Evolutionary conservation across 108 stramenopile genomes (phyloP).

Genomic region (Nitzschia sp.): DNA sequence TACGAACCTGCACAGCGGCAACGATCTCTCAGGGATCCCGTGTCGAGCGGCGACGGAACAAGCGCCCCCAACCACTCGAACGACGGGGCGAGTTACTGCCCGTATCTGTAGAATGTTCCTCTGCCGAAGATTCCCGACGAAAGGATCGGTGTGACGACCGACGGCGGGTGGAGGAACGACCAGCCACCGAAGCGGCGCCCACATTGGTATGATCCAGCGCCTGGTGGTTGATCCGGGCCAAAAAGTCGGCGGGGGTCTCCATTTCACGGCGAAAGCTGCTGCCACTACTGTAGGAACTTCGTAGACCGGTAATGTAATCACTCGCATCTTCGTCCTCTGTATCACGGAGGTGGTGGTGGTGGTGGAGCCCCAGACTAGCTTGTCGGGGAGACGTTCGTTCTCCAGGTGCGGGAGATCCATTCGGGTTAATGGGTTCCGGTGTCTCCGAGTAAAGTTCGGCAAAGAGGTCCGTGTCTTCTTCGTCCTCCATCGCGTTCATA

Average conservation of each 20-base stretch:
- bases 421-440: constrained; percentile 68
- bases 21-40: no score
- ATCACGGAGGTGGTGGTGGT: neutral
- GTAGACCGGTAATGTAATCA: constrained; percentile 1
- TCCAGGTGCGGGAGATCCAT: constrained; percentile 17
- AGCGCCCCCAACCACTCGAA: constrained; percentile 9
- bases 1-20: no score
- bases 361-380: neutral
- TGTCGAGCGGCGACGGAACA: constrained; percentile 12
- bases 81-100: neutral
- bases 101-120: neutral
- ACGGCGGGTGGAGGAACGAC: constrained; percentile 7
- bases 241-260: constrained; percentile 1
- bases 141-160: neutral
- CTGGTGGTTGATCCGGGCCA: neutral
- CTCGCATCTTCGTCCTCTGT: neutral
- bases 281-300: neutral
- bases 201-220: neutral
- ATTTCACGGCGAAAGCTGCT: neutral
- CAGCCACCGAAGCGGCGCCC: neutral
- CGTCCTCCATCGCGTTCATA: constrained; percentile 14
- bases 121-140: constrained; percentile 1
- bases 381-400: neutral
- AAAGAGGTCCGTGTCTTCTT: constrained; percentile 64
- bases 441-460: constrained; percentile 81